phyloP scores from a whole-genome alignment of 768 basidiomycete genomes.

The Lentinula sp. region DNA sequence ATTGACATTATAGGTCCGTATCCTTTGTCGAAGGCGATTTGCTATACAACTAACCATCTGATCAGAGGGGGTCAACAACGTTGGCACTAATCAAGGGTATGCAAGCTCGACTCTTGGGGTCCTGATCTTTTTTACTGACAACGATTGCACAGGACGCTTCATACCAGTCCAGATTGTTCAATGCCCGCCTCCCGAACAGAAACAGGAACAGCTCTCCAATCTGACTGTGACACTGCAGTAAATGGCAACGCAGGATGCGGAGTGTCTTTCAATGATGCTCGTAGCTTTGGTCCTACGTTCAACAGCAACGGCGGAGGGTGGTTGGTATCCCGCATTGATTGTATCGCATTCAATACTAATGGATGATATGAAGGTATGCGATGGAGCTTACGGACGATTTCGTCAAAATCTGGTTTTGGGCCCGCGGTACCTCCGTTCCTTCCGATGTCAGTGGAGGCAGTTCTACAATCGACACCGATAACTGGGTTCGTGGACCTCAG shows the following conservation, averaged over 20 bases:
- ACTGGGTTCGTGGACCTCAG: constrained; percentile 21
- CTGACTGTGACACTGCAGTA: constrained; percentile 28
- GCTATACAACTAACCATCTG: neutral
- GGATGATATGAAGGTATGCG: constrained; percentile 30
- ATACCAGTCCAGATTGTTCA: constrained; percentile 23
- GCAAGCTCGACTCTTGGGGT: neutral
- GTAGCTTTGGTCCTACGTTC: constrained; percentile 14
- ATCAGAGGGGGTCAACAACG: constrained; percentile 43
- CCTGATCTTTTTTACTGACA: neutral
- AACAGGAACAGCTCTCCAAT: constrained; percentile 13
- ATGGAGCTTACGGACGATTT: constrained; percentile 24
- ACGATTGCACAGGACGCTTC: constrained; percentile 25
- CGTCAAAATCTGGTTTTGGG: constrained; percentile 42
- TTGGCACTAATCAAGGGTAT: constrained; percentile 33
- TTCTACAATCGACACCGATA: constrained; percentile 15
- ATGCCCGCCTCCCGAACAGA: constrained; percentile 1
- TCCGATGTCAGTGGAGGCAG: constrained; percentile 15
- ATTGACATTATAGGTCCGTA: constrained; percentile 37
- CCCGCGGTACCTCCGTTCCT: constrained; percentile 22
- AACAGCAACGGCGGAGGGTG: constrained; percentile 31
- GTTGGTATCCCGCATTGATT: constrained; percentile 11
- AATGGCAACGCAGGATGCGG: constrained; percentile 36
- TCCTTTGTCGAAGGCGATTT: neutral
- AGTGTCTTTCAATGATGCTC: constrained; percentile 9
- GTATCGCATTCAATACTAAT: constrained; percentile 1